Evolutionary conservation across 208 protist genomes (phyloP).

Genomic region (Leishmania tropica): DNA sequence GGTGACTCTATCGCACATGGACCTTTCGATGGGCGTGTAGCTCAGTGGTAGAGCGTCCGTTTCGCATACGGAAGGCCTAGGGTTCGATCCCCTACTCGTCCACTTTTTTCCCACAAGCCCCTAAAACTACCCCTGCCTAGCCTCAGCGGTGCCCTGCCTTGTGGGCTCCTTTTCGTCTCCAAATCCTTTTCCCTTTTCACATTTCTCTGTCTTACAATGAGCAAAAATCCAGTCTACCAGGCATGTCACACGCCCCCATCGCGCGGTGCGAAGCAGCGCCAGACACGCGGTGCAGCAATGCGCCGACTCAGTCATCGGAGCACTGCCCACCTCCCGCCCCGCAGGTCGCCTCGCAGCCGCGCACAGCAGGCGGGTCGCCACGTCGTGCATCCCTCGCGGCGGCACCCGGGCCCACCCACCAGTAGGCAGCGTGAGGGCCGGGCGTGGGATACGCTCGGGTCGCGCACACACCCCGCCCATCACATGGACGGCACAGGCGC

Average conservation of each 20-base stretch:
- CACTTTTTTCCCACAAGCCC: too few relatives aligned
- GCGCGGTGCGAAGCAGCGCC: background rate
- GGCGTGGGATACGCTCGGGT: background rate
- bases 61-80: constrained; percentile 80
- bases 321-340: background rate
- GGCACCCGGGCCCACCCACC: background rate
- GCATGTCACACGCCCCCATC: background rate
- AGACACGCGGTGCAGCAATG: background rate
- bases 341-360: background rate
- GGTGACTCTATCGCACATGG: constrained; percentile 46
- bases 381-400: background rate
- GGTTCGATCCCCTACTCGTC: constrained; percentile 70
- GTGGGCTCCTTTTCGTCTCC: too few relatives aligned
- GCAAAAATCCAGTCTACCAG: too few relatives aligned
- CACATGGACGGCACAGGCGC: background rate
- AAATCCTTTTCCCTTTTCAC: too few relatives aligned
- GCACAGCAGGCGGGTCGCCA: background rate
- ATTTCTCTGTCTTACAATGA: too few relatives aligned
- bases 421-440: background rate
- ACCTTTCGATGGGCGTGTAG: constrained; percentile 47
- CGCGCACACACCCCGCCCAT: background rate
- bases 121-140: too few relatives aligned
- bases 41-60: constrained; percentile 82
- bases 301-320: background rate
- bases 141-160: too few relatives aligned